Percentiles rank a stretch among this genome's conserved stretches.
Evolutionary conservation across 192 early-diverging fungal genomes (phyloP).

Genomic region (Linnemannia elongata): DNA sequence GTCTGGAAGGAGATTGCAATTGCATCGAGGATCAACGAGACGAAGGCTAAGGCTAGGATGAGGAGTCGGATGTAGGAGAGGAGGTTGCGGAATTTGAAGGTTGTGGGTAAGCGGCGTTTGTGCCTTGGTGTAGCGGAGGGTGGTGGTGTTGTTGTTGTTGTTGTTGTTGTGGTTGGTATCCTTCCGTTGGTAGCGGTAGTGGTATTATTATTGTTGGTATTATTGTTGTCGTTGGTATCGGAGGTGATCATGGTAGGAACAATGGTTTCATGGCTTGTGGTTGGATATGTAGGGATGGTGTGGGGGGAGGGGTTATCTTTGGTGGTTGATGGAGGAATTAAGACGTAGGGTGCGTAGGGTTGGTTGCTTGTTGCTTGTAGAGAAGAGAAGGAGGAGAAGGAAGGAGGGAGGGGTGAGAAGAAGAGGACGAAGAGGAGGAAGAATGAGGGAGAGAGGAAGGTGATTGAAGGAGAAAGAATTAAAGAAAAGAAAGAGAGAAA

Average conservation of each 20-base stretch:
- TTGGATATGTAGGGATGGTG: neutral
- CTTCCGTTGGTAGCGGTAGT: neutral
- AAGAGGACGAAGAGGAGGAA: neutral
- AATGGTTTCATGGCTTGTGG: neutral
- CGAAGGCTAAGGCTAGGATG: conserved; percentile 24
- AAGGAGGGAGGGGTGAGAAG: neutral
- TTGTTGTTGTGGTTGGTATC: neutral
- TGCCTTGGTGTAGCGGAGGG: neutral
- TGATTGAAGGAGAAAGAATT: no score
- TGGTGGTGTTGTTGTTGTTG: neutral
- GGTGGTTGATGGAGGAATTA: neutral
- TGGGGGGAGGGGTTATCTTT: neutral
- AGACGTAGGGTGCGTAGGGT: neutral
- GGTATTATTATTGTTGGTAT: neutral
- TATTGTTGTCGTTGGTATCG: neutral
- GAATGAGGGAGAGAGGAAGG: no score
- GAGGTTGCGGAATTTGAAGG: conserved; percentile 10
- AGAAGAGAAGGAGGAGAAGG: neutral
- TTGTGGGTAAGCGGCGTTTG: neutral
- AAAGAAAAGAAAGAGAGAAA: neutral
- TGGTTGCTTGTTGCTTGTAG: neutral
- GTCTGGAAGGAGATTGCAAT: conserved; percentile 45
- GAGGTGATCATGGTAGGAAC: neutral
- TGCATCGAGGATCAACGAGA: conserved; percentile 45
- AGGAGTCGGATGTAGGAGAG: conserved; percentile 21